Conservation (phyloP, 768 basidiomycete genomes). For the Mycena capillaripes region DNA sequence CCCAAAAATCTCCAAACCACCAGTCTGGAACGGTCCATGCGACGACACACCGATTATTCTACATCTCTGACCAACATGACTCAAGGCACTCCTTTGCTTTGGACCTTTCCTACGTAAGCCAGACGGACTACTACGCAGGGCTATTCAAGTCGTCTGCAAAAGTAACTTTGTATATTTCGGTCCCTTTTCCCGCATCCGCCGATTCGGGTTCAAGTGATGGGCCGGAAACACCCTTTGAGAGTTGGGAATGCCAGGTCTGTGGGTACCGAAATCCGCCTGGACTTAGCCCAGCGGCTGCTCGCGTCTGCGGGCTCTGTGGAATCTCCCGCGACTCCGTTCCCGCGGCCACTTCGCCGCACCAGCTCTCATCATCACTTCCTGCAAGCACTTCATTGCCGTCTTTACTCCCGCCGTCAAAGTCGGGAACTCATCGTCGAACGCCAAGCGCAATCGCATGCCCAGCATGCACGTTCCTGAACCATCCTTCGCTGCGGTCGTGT, state of each 20-base stretch:
- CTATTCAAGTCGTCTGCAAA: constrained; percentile 93
- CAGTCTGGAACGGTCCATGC: constrained; percentile 81
- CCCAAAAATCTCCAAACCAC: constrained; percentile 85
- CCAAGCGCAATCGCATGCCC: constrained; percentile 73
- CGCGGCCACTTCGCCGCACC: constrained; percentile 43
- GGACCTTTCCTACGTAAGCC: constrained; percentile 72
- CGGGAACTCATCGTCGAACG: constrained; percentile 48
- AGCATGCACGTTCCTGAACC: constrained; percentile 94
- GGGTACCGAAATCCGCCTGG: constrained; percentile 86
- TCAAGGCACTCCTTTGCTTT: constrained; percentile 75
- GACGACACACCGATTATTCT: constrained; percentile 90
- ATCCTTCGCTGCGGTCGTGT: constrained; percentile 77
- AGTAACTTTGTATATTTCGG: constrained; percentile 79
- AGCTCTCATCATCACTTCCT: constrained; percentile 55
- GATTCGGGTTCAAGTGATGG: constrained; percentile 42
- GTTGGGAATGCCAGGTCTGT: constrained; percentile 93
- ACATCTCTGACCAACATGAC: constrained; percentile 69
- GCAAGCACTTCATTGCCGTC: constrained; percentile 45
- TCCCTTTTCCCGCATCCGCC: constrained; percentile 39
- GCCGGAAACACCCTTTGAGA: constrained; percentile 56
- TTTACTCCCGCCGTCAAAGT: constrained; percentile 55
- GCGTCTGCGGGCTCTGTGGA: constrained; percentile 87
- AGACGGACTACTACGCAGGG: constrained; percentile 92
- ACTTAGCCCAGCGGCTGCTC: constrained; percentile 74
- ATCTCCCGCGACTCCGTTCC: constrained; percentile 68